Evolutionary conservation across 495 filamentous ascomycete genomes (phyloP), one percentile per base, ranked within the genome.

Genomic region (Aspergillus nanangensis): DNA sequence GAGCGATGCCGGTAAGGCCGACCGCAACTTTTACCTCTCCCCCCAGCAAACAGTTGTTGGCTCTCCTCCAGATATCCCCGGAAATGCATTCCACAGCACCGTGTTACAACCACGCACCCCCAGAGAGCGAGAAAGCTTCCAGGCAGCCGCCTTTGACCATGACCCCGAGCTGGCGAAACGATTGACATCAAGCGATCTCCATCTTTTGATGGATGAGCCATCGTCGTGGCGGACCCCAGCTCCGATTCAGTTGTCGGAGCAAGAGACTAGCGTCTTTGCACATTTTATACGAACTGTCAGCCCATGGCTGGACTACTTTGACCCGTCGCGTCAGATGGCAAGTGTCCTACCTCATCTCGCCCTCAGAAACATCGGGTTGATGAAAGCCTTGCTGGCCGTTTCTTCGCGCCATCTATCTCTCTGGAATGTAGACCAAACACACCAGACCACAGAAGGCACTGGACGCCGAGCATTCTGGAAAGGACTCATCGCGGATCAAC

Each of bases 381-480:
- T 64, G 58, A 58, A 54, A 37, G 61, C 61, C 2, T 29, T 61
- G 2, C 43, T 64, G 11, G 61, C 61, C 1, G 41, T 61, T 1
- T 56, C 61, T 1, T 48, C 57, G 8, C 44, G 57, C 5, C 56
- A 60, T 32, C 32, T 56, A 8, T 55, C 57, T 3, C 27, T 50
- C 8, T 49, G 42, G 27, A 29, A 37, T 38, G 41, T 20, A n/a
- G 19, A 38, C 36, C 19, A 17, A 4, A 11, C 11, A 29, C 7
- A 29, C 11, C 7, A n/a, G 14, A 1, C 19, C 36, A 3, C 4
- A 18, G 4, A 38, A 11, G 36, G 5, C 36, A 2, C n/a, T 5
- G 4, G 36, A 38, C n/a, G 19, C 14, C 4, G 14, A 3, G n/a
- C 1, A 1, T 1, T 38, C 17, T 18, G 19, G 14, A 19, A 24